Base-by-base conservation (phyloP, 768 basidiomycete genomes). In the Boletus subparvulus region DNA sequence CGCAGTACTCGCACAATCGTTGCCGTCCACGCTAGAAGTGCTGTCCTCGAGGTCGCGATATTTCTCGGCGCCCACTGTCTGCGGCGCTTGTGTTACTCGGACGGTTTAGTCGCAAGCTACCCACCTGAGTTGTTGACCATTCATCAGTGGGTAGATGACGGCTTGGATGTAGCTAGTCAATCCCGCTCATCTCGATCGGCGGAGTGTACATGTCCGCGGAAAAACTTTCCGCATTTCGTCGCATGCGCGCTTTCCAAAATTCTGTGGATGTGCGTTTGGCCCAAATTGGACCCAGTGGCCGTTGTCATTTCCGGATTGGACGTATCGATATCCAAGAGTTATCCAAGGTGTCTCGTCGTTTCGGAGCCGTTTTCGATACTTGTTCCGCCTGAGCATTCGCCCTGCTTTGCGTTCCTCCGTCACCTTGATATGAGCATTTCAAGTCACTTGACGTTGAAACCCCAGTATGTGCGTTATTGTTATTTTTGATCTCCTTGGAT, bases 241-340 rank as follows among this genome's bases (percentile, higher is more conserved):
- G 16, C 24, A 7, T 26, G 36, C 36, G 21, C 24, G 7, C 37
- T 36, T 45, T 14, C 45, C 24, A 32, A 24, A 37, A 28, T 28
- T 33, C 24, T 21, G 42, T 46, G 36, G 13, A 55, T 8, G 33
- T 55, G 30, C 19, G 19, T 12, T 32, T 45, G 14, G 32, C 30
- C 28, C 5, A 16, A 51, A 21, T 21, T 19, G 21, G 42, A 13
- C 17, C 10, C 30, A 8, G 30, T 28, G 35, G n/a, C 13, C 6
- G 13, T 28, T 24, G 43, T 56, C 47, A 56, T 17, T 14, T 36
- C 56, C 56, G 58, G 1, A 39, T 36, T 50, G 40, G 47, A 24
- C 52, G 51, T 36, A 17, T 30, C 41, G 19, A 35, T 47, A 14
- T 46, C 21, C 16, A 37, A 39, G 17, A 4, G 28, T 28, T 28